phyloP scores from a whole-genome alignment of 1,139 yeast species.

The Suhomyces bokatorum region DNA sequence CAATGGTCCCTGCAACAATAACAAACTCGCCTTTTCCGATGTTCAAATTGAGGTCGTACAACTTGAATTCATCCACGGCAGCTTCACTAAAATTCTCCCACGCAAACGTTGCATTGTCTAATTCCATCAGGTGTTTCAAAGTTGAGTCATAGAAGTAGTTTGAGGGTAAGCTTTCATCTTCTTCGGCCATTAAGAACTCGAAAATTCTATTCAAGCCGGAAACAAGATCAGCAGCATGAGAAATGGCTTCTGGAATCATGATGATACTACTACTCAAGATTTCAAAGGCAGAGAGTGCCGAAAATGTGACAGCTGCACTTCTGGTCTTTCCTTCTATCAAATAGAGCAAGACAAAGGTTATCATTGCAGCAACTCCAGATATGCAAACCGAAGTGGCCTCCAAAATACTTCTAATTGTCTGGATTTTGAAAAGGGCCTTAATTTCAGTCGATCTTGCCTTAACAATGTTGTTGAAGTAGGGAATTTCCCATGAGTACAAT shows the following conservation, averaged over 20 bases:
- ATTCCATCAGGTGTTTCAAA: slow-evolving; percentile 37
- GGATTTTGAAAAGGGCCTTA: slow-evolving; percentile 47
- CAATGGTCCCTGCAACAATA: slow-evolving; percentile 67
- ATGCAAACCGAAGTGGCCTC: slow-evolving; percentile 57
- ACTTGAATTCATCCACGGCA: neutral
- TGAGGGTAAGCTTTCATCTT: slow-evolving; percentile 13
- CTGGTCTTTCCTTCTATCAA: slow-evolving; percentile 44
- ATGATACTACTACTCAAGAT: slow-evolving; percentile 49
- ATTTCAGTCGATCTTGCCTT: slow-evolving; percentile 49
- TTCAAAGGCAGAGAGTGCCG: slow-evolving; percentile 73
- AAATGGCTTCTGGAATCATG: slow-evolving; percentile 67
- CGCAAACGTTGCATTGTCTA: slow-evolving; percentile 56
- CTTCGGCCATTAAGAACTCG: slow-evolving; percentile 41
- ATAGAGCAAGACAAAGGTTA: slow-evolving; percentile 68
- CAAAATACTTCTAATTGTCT: slow-evolving; percentile 54
- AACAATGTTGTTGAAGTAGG: slow-evolving; percentile 14
- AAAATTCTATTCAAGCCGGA: slow-evolving; percentile 62
- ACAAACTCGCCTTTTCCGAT: slow-evolving; percentile 60
- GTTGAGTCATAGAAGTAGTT: neutral
- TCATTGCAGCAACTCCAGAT: slow-evolving; percentile 65
- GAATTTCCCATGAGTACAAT: slow-evolving; percentile 22
- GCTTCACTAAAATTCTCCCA: slow-evolving; percentile 55
- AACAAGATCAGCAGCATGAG: slow-evolving; percentile 64
- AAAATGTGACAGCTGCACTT: slow-evolving; percentile 67
- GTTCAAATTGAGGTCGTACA: slow-evolving; percentile 40